Evolutionary conservation across 345 rosid species (phyloP), one percentile per base, ranked within the genome.

Genomic region (Salix caprea): DNA sequence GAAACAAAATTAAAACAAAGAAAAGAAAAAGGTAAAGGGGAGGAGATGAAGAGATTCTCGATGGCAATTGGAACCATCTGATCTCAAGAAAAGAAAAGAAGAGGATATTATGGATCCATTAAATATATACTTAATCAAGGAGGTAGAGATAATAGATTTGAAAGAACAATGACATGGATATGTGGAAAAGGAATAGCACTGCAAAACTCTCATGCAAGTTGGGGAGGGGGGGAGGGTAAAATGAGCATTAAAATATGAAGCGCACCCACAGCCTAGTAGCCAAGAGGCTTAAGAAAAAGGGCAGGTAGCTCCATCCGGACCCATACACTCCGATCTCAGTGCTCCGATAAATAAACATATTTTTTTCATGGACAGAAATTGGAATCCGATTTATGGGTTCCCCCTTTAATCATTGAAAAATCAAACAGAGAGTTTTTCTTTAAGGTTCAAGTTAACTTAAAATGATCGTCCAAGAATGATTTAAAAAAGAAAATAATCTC

Each of bases 341-440:
- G 86, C 86, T 82, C 76, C 74, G 73, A 72, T 61, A 16, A 28
- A 6, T 1, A 15, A 26, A 1, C 36, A 21, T 37, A n/a, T 65
- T 48, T 36, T 67, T 83, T 82, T 71, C 71, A 69, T 72, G 73
- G 84, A 72, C 79, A 80, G 70, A 74, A 86, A 82, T 81, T 72
- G 89, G 90, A 86, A 85, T 83, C 88, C 67, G 78, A 81, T 73
- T 80, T 83, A 76, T 74, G 76, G 78, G 71, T 71, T 76, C 71
- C 62, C 62, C 74, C 87, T 82, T 87, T 85, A 82, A 82, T 87
- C 81, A 82, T 78, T 74, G 71, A 11, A 24, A 32, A 30, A 28
- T n/a, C 28, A 42, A 15, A 46, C 1, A 64, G n/a, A 52, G 6
- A 61, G 6, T 40, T 40, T 10, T 40, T 40, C 12, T 40, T 40